A percentile compares a stretch with the other conserved stretches of the same genome.
Conservation (phyloP, 805 yeast species). For the Lachancea fermentati region DNA sequence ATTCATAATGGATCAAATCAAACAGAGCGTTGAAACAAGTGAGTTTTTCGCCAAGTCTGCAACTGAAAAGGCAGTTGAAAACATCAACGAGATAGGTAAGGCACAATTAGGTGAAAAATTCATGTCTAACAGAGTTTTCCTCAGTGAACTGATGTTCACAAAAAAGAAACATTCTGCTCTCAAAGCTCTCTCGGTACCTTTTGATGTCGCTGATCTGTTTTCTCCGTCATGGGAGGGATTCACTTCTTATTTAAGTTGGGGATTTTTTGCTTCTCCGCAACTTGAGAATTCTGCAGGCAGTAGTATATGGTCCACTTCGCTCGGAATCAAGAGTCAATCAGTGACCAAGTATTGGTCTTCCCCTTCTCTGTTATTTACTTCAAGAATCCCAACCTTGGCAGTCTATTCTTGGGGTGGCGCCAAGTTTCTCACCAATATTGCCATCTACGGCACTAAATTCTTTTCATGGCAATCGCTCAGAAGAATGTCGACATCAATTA, state of each 20-base stretch:
- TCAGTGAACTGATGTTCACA: slow-evolving; percentile 77
- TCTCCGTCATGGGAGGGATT: slow-evolving; percentile 69
- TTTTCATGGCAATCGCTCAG: slow-evolving; percentile 35
- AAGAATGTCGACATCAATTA: slow-evolving; percentile 49
- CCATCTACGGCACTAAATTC: slow-evolving; percentile 35
- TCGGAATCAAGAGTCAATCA: slow-evolving; percentile 23
- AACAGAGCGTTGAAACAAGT: slow-evolving; percentile 54
- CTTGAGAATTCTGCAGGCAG: slow-evolving; percentile 5
- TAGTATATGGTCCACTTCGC: slow-evolving; percentile 8
- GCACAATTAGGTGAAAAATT: slow-evolving; percentile 57
- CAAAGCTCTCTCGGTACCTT: slow-evolving; percentile 51
- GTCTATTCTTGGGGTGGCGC: slow-evolving; percentile 37
- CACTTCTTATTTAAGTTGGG: slow-evolving; percentile 33
- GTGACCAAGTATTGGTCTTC: slow-evolving; percentile 25
- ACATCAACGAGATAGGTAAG: slow-evolving; percentile 58
- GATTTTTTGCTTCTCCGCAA: slow-evolving; percentile 34
- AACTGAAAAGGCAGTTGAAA: slow-evolving; percentile 56
- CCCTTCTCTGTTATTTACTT: slow-evolving; percentile 32
- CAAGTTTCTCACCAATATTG: slow-evolving; percentile 34
- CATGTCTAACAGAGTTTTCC: slow-evolving; percentile 54
- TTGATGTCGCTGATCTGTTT: slow-evolving; percentile 68
- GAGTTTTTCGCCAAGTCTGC: slow-evolving; percentile 63
- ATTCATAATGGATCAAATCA: slow-evolving; percentile 59
- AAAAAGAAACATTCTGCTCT: slow-evolving; percentile 58
- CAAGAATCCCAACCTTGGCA: slow-evolving; percentile 31